These are phyloP conservation scores for Prototheca wickerhamii DNA, from an alignment of 163 green algal species.

Conservation along the genomic window DNA sequence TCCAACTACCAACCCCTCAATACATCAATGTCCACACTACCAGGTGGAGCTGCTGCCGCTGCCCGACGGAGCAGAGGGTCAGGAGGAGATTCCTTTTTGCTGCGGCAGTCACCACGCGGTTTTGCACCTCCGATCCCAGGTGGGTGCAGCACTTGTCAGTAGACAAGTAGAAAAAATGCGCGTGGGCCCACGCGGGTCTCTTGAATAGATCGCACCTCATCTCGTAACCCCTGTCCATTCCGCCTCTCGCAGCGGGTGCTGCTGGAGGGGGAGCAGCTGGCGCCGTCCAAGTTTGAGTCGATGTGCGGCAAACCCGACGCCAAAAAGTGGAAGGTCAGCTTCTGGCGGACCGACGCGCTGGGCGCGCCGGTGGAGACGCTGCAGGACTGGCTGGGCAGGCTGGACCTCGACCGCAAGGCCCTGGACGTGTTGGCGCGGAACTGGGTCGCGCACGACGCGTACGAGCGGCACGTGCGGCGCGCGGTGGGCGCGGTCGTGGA, in stretches of 20 bases:
- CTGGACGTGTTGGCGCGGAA: slow-evolving; percentile 51
- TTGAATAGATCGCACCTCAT: not conserved
- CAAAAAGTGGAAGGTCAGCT: slow-evolving; percentile 82
- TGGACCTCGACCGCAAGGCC: slow-evolving; percentile 44
- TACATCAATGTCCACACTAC: not conserved
- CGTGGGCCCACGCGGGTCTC: no score
- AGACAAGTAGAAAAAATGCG: no score
- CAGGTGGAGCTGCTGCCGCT: slow-evolving; percentile 54
- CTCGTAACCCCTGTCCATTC: not conserved
- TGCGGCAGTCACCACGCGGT: slow-evolving; percentile 47
- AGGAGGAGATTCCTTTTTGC: slow-evolving; percentile 49
- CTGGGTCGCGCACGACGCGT: slow-evolving; percentile 31
- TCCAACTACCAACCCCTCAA: not conserved
- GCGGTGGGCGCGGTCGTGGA: not conserved
- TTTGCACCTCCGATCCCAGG: slow-evolving; percentile 48
- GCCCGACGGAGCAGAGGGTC: slow-evolving; percentile 41
- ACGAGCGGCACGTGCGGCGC: slow-evolving; percentile 1
- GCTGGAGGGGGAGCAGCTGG: slow-evolving; percentile 41
- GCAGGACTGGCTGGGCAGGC: slow-evolving; percentile 50
- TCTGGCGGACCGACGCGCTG: slow-evolving; percentile 40
- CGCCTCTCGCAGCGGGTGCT: slow-evolving; percentile 41
- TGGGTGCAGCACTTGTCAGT: not conserved
- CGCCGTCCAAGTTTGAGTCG: slow-evolving; percentile 65
- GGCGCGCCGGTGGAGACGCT: slow-evolving; percentile 35
- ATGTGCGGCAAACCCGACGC: slow-evolving; percentile 61